These are phyloP conservation scores for Suhomyces pyralidae DNA, from an alignment of 805 yeast genomes.

Conservation along the genomic window DNA sequence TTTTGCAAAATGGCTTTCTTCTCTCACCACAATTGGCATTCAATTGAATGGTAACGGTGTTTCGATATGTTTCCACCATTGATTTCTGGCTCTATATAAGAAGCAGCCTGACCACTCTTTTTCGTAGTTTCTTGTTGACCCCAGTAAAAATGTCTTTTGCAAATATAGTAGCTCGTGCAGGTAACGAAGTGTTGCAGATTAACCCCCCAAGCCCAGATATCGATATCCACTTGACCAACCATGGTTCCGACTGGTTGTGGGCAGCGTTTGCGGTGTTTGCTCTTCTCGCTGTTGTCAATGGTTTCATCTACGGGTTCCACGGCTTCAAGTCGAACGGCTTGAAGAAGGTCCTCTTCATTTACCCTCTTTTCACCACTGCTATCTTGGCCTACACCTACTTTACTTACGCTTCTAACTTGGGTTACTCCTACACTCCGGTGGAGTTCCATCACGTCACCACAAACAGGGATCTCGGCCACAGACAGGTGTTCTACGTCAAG, in stretches of 20 bases:
- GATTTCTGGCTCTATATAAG: background rate
- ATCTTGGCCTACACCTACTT: slow-evolving; percentile 49
- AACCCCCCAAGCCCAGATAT: slow-evolving; percentile 40
- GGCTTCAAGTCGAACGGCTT: slow-evolving; percentile 18
- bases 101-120: background rate
- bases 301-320: slow-evolving; percentile 22
- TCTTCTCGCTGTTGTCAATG: slow-evolving; percentile 30
- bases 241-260: slow-evolving; percentile 71
- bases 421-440: slow-evolving; percentile 46
- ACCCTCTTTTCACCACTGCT: slow-evolving; percentile 42
- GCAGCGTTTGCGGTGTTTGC: slow-evolving; percentile 52
- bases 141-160: background rate
- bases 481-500: slow-evolving; percentile 57
- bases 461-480: slow-evolving; percentile 23
- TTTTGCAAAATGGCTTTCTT: background rate
- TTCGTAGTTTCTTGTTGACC: background rate
- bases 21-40: background rate
- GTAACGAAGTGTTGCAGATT: slow-evolving; percentile 38
- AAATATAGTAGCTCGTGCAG: background rate
- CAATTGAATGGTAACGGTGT: background rate
- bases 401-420: slow-evolving; percentile 57
- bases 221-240: slow-evolving; percentile 51
- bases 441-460: slow-evolving; percentile 50
- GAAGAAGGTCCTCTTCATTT: slow-evolving; percentile 32
- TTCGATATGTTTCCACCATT: too few relatives aligned